Evolutionary conservation across 164 flowering plant genomes (phyloP).

Genomic region (Chimonanthus praecox): DNA sequence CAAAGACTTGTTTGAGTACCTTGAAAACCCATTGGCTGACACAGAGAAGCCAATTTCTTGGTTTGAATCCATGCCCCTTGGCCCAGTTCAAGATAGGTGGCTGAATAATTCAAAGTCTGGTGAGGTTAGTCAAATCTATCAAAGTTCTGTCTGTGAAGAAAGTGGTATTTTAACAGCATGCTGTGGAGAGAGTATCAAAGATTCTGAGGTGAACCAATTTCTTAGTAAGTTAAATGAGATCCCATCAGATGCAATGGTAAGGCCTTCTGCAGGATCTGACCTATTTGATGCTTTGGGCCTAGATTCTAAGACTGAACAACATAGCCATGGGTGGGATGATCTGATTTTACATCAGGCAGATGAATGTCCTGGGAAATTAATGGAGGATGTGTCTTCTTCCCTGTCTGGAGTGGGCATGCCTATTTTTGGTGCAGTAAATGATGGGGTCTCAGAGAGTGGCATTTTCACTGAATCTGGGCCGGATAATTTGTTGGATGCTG

Average conservation of each 20-base stretch:
- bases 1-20: conserved; percentile 30
- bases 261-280: conserved; percentile 47
- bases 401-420: conserved; percentile 15
- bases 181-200: neutral
- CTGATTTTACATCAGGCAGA: conserved; percentile 10
- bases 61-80: conserved; percentile 14
- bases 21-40: conserved; percentile 16
- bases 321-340: conserved; percentile 24
- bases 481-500: conserved; percentile 83
- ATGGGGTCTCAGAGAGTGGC: conserved; percentile 39
- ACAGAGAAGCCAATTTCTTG: conserved; percentile 13
- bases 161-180: neutral
- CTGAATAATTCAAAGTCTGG: conserved; percentile 10
- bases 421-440: conserved; percentile 24
- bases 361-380: conserved; percentile 9
- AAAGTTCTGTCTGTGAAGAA: conserved; percentile 14
- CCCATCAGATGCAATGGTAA: conserved; percentile 7
- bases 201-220: neutral
- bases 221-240: too few species aligned
- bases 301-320: conserved; percentile 42
- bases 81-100: conserved; percentile 15
- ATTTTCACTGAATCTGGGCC: conserved; percentile 33
- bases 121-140: conserved; percentile 7
- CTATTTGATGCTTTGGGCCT: conserved; percentile 66
- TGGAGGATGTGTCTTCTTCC: conserved; percentile 22